Evolutionary conservation across 495 filamentous ascomycete species (phyloP), one percentile per base, ranked within the genome.

Genomic region (Daldinia grandis): DNA sequence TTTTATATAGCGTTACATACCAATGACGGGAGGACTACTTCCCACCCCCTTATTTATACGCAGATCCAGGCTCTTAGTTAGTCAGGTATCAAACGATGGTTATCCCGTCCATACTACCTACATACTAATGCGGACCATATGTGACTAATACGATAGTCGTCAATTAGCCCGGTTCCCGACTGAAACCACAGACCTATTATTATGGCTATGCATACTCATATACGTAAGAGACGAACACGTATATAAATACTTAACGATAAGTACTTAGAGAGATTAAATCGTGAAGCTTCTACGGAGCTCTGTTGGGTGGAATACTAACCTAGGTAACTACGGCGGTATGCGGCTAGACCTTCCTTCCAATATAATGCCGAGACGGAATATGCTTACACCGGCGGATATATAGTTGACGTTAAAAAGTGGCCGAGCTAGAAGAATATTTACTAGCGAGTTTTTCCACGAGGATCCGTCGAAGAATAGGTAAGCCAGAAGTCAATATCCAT

Each of bases 11-110:
- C 49, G 49, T 53, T 53, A 9, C 49, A 30, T 25, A 53, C 12
- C 7, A 5, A 30, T n/a, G 49, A 30, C 49, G 25, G 25, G 9
- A 10, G 8, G 24, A 28, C 12, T 51, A 25, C 24, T 28, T 51
- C 19, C 49, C 25, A 51, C 49, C 49, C 49, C 49, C 35, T 62
- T 56, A 44, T 37, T 62, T 49, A 56, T 42, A 28, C 24, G 19
- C 49, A 8, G 49, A 51, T 51, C 21, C 49, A 25, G 49, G 0
- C 24, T 47, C 42, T 47, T 17, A 47, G 19, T 25, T 51, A 51
- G 24, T 47, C 25, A 51, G 25, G 10, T 28, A 51, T 51, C 49
- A 28, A 28, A 51, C n/a, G 49, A 28, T n/a, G 10, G 15, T 25
- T 28, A 51, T 51, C 8, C 25, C 19, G 12, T 27, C 17, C 40